Percentiles rank a stretch among this genome's conserved stretches.
Evolutionary conservation across 176 grass and related monocot genomes (phyloP).

Genomic region (Oryza glumipatula): DNA sequence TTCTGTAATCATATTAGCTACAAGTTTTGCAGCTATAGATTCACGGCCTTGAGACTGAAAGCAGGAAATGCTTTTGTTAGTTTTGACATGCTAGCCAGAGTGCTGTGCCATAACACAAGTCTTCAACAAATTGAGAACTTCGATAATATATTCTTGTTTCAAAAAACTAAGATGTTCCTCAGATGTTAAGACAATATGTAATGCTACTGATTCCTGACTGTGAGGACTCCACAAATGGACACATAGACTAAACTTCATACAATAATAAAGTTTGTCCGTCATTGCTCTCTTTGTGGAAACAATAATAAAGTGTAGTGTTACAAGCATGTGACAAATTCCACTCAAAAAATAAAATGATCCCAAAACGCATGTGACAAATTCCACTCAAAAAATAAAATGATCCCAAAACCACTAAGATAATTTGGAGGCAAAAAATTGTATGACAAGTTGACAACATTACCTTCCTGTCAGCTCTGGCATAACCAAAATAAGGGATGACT

Average conservation of each 20-base stretch:
- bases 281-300: neutral
- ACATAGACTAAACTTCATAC: neutral
- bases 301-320: neutral
- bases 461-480: conserved; percentile 97
- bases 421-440: neutral
- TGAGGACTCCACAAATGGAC: neutral
- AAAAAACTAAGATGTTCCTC: neutral
- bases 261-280: conserved; percentile 2
- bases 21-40: conserved; percentile 98
- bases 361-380: neutral
- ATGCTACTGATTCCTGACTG: neutral
- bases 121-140: neutral
- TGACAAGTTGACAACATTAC: conserved; percentile 40
- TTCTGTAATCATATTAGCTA: conserved; percentile 99
- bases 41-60: conserved; percentile 95
- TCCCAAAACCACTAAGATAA: neutral
- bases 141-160: neutral
- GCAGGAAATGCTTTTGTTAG: neutral
- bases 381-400: neutral
- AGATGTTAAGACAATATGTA: neutral
- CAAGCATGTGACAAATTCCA: neutral
- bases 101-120: neutral
- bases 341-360: neutral
- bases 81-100: neutral
- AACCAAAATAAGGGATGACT: conserved; percentile 99